These are phyloP conservation scores for Dryas alaskensis DNA, from an alignment of 306 rosid genomes.

Conservation along the genomic window DNA sequence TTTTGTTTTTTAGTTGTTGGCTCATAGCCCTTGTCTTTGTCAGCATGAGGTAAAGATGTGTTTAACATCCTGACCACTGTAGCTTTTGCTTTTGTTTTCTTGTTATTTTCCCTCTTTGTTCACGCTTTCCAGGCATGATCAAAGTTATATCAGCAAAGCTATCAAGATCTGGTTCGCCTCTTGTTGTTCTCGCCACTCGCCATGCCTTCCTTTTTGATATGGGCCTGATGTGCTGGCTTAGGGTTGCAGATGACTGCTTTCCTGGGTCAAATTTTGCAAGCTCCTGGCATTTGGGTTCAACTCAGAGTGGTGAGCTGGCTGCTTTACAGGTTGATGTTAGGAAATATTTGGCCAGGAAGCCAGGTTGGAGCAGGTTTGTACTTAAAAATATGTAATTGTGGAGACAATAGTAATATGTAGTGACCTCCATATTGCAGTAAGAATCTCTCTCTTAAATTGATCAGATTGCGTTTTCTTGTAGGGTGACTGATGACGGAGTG, in stretches of 20 bases:
- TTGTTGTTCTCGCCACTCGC: conserved; percentile 82
- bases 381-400: neutral
- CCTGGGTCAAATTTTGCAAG: conserved; percentile 96
- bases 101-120: conserved; percentile 5
- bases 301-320: conserved; percentile 91
- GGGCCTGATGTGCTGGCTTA: conserved; percentile 90
- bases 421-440: neutral
- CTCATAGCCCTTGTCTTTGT: conserved; percentile 8
- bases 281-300: conserved; percentile 90
- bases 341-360: conserved; percentile 94
- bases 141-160: conserved; percentile 82
- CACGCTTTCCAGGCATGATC: conserved; percentile 50
- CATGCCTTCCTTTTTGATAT: conserved; percentile 92
- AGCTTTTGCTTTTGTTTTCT: neutral
- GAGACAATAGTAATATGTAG: neutral
- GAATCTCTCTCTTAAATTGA: conserved; percentile 16
- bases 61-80: conserved; percentile 2
- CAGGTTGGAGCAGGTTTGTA: conserved; percentile 98
- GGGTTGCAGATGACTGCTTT: conserved; percentile 98
- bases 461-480: conserved; percentile 36
- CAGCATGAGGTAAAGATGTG: neutral
- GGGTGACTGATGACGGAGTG: conserved; percentile 92
- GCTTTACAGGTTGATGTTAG: conserved; percentile 93
- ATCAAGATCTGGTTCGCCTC: conserved; percentile 73
- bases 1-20: neutral